phyloP scores from a whole-genome alignment of 768 basidiomycete genomes.

The Kwoniella mangroviensis region DNA sequence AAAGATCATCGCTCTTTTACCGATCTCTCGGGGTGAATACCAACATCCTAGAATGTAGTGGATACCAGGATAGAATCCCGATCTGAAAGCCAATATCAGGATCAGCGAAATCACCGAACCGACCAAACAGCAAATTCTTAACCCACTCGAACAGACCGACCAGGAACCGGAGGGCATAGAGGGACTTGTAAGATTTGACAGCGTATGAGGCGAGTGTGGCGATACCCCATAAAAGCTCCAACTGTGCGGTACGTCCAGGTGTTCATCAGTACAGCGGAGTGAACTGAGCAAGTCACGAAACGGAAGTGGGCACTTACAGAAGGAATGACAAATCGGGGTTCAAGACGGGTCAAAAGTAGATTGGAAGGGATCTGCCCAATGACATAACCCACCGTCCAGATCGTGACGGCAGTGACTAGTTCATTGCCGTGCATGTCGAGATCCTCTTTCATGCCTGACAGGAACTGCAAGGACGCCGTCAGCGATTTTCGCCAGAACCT shows the following conservation, averaged over 20 bases:
- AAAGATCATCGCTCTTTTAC: slow-evolving; percentile 49
- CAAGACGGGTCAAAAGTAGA: slow-evolving; percentile 45
- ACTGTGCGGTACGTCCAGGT: neutral
- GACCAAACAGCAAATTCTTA: neutral
- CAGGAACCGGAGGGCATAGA: slow-evolving; percentile 53
- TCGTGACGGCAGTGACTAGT: slow-evolving; percentile 37
- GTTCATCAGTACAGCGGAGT: too few relatives aligned
- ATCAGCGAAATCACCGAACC: neutral
- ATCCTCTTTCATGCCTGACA: slow-evolving; percentile 51
- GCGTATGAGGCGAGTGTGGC: slow-evolving; percentile 46
- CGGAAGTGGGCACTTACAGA: slow-evolving; percentile 4
- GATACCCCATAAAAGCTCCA: slow-evolving; percentile 51
- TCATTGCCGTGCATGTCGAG: slow-evolving; percentile 44
- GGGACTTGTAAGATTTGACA: slow-evolving; percentile 37
- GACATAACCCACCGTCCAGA: slow-evolving; percentile 45
- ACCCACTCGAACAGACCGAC: slow-evolving; percentile 51
- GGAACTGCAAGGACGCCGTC: slow-evolving; percentile 14
- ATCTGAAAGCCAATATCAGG: neutral
- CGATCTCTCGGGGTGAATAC: slow-evolving; percentile 49
- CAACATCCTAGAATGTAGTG: slow-evolving; percentile 49
- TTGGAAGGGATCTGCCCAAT: slow-evolving; percentile 42
- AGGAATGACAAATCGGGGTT: slow-evolving; percentile 49
- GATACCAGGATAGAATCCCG: slow-evolving; percentile 50
- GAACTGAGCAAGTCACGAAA: neutral
- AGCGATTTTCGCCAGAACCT: neutral